Base-by-base conservation (phyloP, 225 moss, liverwort and hornwort genomes). In the Physcomitrium patens region DNA sequence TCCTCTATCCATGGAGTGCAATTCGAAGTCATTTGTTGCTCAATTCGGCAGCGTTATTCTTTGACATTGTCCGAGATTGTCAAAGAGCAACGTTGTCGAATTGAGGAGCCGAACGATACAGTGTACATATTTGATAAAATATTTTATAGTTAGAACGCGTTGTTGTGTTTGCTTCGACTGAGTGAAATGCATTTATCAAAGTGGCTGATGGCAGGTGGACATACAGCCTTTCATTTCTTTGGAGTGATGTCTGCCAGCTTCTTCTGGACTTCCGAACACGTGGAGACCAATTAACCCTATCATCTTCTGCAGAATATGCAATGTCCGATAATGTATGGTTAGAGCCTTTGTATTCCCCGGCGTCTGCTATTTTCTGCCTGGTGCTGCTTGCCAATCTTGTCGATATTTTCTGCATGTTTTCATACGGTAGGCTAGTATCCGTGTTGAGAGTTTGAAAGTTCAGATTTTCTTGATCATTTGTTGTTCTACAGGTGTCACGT, bases 401-500 rank as follows among this genome's bases (percentile, higher is more conserved):
- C 14, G 16, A 55, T 66, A 26, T 76, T 48, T 70, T 56, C 44
- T 60, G 20, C 37, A 24, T 17, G 50, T 68, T 50, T 68, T 53
- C 31, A 53, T 44, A 15, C 22, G 61, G 42, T 27, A 17, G 60
- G 59, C 22, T 66, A 50, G 9, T 75, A 44, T n/a, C 60, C 23
- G 37, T 24, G 10, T 24, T 68, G 68, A 10, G 22, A 50, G 42
- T 69, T 60, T 41, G 63, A 68, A 48, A 50, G 13, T 15, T 59
- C 14, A 54, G 44, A n/a, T n/a, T 56, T 63, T 46, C 59, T 79
- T 72, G 42, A 16, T 79, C 41, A 17, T 3, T 50, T 50, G 27
- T 66, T 66, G 31, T 75, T 9, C 28, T 57, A 42, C 57, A 84
- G 84, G 78, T 75, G 66, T 31, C 37, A 53, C 63, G 58, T 71